phyloP scores from a whole-genome alignment of 2,329 filamentous ascomycete species.

The Thelonectria olida region DNA sequence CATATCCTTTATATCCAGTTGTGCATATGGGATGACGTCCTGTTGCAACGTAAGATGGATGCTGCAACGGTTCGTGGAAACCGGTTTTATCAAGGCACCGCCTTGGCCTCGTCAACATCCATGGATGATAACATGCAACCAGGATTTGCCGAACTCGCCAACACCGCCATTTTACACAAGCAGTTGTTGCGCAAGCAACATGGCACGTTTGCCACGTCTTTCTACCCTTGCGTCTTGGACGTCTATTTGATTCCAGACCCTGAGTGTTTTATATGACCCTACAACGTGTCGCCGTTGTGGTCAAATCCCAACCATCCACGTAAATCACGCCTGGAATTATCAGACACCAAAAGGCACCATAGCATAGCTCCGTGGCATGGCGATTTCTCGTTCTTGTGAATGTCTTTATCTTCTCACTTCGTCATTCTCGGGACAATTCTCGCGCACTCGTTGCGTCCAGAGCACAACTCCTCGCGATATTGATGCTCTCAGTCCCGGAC shows the following conservation, averaged over 20 bases:
- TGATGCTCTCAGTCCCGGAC: not conserved
- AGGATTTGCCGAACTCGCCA: not conserved
- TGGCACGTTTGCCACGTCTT: not conserved
- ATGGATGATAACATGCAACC: not conserved
- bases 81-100: constrained; percentile 5
- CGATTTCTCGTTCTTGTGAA: too few relatives aligned
- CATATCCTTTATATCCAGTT: not conserved
- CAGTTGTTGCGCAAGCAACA: not conserved
- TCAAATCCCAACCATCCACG: not conserved
- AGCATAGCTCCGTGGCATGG: not conserved
- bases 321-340: not conserved
- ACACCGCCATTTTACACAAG: constrained; percentile 6
- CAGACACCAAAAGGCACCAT: not conserved
- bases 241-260: not conserved
- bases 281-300: not conserved
- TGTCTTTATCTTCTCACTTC: too few relatives aligned
- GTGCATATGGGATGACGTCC: constrained; percentile 1
- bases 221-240: not conserved
- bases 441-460: too few relatives aligned
- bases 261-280: not conserved
- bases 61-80: constrained; percentile 1
- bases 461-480: not conserved
- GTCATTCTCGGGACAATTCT: too few relatives aligned
- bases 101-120: constrained; percentile 1
- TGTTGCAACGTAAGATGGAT: constrained; percentile 3